Evolutionary conservation across 768 basidiomycete genomes (phyloP).

Genomic region (Boletus huronensis): DNA sequence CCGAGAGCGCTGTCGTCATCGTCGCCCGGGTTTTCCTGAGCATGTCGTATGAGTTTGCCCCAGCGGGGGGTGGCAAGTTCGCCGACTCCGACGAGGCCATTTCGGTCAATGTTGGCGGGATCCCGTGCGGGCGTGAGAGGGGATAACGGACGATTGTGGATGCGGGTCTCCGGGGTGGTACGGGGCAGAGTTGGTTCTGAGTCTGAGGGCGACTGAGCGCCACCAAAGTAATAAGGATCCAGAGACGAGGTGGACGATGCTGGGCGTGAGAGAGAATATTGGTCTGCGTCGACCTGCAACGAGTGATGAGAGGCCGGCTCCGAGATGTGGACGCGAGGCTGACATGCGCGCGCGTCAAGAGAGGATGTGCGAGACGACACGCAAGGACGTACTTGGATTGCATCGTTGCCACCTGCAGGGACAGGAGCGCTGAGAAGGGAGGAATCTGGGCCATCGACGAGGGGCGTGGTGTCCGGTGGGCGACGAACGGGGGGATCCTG

Average conservation of each 20-base stretch:
- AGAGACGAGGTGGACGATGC: conserved; percentile 75
- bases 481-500: conserved; percentile 28
- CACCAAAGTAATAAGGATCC: conserved; percentile 82
- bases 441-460: conserved; percentile 44
- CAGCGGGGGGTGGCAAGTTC: conserved; percentile 97
- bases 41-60: conserved; percentile 52
- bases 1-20: conserved; percentile 39
- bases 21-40: conserved; percentile 35
- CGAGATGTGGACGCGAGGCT: conserved; percentile 50
- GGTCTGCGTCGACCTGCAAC: conserved; percentile 43
- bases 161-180: conserved; percentile 60
- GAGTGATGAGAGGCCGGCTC: conserved; percentile 32
- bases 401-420: conserved; percentile 20
- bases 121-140: conserved; percentile 75
- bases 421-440: conserved; percentile 23
- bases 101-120: conserved; percentile 78
- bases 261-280: conserved; percentile 53
- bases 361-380: not conserved
- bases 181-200: conserved; percentile 43
- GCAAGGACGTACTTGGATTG: conserved; percentile 12
- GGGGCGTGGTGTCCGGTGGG: conserved; percentile 45
- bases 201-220: conserved; percentile 62
- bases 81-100: conserved; percentile 88
- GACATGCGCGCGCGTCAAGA: conserved; percentile 14
- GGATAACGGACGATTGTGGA: conserved; percentile 49